A percentile compares a stretch with the other conserved stretches of the same genome.
Evolutionary conservation across 2,329 filamentous ascomycete genomes (phyloP).

Genomic region (Colletotrichum neosansevieriae): DNA sequence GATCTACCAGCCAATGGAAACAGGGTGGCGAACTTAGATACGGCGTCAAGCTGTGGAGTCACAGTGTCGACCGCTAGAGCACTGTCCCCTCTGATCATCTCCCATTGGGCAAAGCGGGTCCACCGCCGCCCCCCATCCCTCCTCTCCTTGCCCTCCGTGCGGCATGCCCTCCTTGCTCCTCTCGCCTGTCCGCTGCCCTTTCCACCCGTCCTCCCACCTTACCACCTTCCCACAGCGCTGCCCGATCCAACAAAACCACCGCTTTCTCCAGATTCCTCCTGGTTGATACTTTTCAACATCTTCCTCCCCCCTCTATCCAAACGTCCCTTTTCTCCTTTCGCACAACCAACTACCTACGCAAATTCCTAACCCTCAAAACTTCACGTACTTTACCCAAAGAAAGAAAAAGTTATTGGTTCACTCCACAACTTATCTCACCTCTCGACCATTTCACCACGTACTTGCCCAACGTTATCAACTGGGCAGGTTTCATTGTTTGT

Average conservation of each 20-base stretch:
- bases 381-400: slow-evolving; percentile 1
- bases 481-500: slow-evolving; percentile 39
- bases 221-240: slow-evolving; percentile 12
- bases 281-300: slow-evolving; percentile 37
- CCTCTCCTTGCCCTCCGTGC: slow-evolving; percentile 33
- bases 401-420: slow-evolving; percentile 20
- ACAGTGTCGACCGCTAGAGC: slow-evolving; percentile 14
- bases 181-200: slow-evolving; percentile 30
- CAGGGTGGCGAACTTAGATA: slow-evolving; percentile 38
- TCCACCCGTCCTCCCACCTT: slow-evolving; percentile 31
- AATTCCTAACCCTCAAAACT: slow-evolving; percentile 9
- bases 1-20: slow-evolving; percentile 38
- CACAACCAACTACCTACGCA: slow-evolving; percentile 11
- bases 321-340: slow-evolving; percentile 19
- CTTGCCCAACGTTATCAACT: slow-evolving; percentile 37
- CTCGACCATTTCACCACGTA: slow-evolving; percentile 3
- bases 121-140: slow-evolving; percentile 9
- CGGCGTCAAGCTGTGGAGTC: slow-evolving; percentile 40
- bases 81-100: slow-evolving; percentile 33
- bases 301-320: slow-evolving; percentile 35
- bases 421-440: neutral
- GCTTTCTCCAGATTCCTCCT: slow-evolving; percentile 37
- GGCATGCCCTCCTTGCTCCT: slow-evolving; percentile 35
- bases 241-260: slow-evolving; percentile 42
- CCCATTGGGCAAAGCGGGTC: slow-evolving; percentile 38